These are phyloP conservation scores for Hawksworthiomyces lignivorus DNA, from an alignment of 2,329 filamentous ascomycete species.

Conservation along the genomic window DNA sequence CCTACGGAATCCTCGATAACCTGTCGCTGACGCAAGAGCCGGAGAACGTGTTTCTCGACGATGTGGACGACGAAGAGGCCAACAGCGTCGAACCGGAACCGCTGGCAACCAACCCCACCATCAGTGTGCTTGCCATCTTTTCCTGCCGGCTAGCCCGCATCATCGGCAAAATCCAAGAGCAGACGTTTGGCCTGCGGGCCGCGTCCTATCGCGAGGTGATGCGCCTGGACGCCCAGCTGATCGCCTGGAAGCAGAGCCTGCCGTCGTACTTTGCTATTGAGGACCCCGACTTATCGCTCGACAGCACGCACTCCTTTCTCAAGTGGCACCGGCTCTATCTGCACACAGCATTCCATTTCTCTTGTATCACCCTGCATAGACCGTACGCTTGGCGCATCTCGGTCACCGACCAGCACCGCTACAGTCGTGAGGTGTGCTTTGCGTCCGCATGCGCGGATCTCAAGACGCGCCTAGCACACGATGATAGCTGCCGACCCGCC, in stretches of 20 bases:
- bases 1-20: conserved; percentile 30
- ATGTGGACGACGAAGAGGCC: conserved; percentile 24
- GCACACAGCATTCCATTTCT: conserved; percentile 32
- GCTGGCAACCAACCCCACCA: conserved; percentile 25
- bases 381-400: conserved; percentile 31
- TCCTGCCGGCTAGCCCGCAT: conserved; percentile 27
- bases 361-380: conserved; percentile 31
- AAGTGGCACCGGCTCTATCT: conserved; percentile 31
- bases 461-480: conserved; percentile 26
- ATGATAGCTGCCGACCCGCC: conserved; percentile 18
- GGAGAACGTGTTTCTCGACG: conserved; percentile 31
- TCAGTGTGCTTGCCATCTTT: conserved; percentile 24
- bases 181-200: conserved; percentile 28
- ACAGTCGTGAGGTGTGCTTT: conserved; percentile 32
- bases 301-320: conserved; percentile 22
- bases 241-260: conserved; percentile 24
- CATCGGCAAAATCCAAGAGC: conserved; percentile 31
- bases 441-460: conserved; percentile 33
- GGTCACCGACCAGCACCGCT: conserved; percentile 30
- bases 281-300: conserved; percentile 24
- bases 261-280: conserved; percentile 28
- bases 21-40: conserved; percentile 30
- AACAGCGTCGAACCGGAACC: conserved; percentile 11
- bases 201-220: conserved; percentile 29
- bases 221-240: conserved; percentile 25